A percentile compares a stretch with the other conserved stretches of the same genome.
phyloP scores from a whole-genome alignment of 2,329 filamentous ascomycete genomes.

The Stachybotrys elegans region DNA sequence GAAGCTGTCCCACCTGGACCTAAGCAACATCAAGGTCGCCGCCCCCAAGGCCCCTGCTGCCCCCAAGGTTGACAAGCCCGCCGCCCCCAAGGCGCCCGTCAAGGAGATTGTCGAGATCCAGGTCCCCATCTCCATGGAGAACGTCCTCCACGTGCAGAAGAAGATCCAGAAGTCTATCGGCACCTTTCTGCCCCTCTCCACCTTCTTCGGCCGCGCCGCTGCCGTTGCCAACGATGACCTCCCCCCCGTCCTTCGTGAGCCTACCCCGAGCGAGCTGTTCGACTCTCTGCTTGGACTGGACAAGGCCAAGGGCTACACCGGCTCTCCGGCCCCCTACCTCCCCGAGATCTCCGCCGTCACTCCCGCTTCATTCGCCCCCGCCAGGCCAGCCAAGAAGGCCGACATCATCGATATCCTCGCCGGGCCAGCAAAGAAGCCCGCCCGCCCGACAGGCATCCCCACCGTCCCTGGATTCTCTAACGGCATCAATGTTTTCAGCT shows the following conservation, averaged over 20 bases:
- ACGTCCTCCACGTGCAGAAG: slow-evolving; percentile 75
- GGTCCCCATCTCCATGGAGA: slow-evolving; percentile 71
- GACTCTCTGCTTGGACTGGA: slow-evolving; percentile 76
- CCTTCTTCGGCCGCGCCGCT: slow-evolving; percentile 79
- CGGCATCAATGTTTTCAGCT: slow-evolving; percentile 72
- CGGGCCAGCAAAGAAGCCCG: slow-evolving; percentile 27
- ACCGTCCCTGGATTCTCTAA: slow-evolving; percentile 42
- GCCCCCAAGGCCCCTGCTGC: slow-evolving; percentile 40
- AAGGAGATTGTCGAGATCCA: slow-evolving; percentile 55
- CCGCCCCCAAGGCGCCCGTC: slow-evolving; percentile 35
- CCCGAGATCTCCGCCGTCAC: slow-evolving; percentile 63
- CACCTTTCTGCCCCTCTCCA: slow-evolving; percentile 75
- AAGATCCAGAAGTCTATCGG: slow-evolving; percentile 73
- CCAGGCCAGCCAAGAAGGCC: slow-evolving; percentile 27
- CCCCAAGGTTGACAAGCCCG: slow-evolving; percentile 30
- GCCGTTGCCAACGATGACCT: slow-evolving; percentile 85
- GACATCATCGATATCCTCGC: slow-evolving; percentile 84
- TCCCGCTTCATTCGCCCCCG: slow-evolving; percentile 35
- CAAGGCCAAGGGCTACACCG: slow-evolving; percentile 38
- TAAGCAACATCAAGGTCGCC: slow-evolving; percentile 90
- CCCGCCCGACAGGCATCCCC: slow-evolving; percentile 18
- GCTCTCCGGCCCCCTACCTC: slow-evolving; percentile 58
- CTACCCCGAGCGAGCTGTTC: slow-evolving; percentile 78
- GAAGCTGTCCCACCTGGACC: slow-evolving; percentile 78
- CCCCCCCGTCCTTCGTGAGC: slow-evolving; percentile 57